These are phyloP conservation scores for Boletales sp. DNA, from an alignment of 768 basidiomycete species.

Conservation along the genomic window DNA sequence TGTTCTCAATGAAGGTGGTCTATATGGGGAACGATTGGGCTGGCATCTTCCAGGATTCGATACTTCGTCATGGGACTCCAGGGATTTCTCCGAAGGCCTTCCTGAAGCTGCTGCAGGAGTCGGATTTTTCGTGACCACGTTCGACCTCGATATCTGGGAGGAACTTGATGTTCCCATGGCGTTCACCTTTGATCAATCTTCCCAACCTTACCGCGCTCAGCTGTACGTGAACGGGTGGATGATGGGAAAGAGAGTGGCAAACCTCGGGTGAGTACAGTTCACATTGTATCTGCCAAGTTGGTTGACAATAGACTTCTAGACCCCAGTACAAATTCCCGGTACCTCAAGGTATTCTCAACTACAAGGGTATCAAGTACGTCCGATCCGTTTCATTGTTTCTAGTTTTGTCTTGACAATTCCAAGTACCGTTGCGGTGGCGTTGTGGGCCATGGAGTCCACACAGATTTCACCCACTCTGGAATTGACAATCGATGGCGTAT, in stretches of 20 bases:
- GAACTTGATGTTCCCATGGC: conserved; percentile 68
- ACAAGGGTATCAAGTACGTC: conserved; percentile 62
- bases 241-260: conserved; percentile 77
- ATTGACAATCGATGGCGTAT: conserved; percentile 51
- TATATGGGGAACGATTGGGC: conserved; percentile 65
- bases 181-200: conserved; percentile 63
- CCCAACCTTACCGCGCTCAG: conserved; percentile 66
- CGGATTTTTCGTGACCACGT: conserved; percentile 79
- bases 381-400: background rate
- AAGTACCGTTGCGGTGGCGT: conserved; percentile 58
- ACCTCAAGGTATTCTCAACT: conserved; percentile 75
- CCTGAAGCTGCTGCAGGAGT: conserved; percentile 60
- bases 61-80: conserved; percentile 53
- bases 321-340: conserved; percentile 83
- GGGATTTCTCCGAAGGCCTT: conserved; percentile 57
- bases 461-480: conserved; percentile 49
- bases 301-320: conserved; percentile 31
- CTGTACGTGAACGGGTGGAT: conserved; percentile 88
- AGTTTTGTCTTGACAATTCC: conserved; percentile 1
- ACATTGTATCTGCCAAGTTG: background rate
- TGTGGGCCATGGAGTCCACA: conserved; percentile 62
- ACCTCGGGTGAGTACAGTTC: conserved; percentile 52
- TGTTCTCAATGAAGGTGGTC: conserved; percentile 68
- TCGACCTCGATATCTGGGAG: conserved; percentile 55
- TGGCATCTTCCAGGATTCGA: conserved; percentile 77